Evolutionary conservation across 2,329 filamentous ascomycete species (phyloP).

Genomic region (Aspergillus fijiensis): DNA sequence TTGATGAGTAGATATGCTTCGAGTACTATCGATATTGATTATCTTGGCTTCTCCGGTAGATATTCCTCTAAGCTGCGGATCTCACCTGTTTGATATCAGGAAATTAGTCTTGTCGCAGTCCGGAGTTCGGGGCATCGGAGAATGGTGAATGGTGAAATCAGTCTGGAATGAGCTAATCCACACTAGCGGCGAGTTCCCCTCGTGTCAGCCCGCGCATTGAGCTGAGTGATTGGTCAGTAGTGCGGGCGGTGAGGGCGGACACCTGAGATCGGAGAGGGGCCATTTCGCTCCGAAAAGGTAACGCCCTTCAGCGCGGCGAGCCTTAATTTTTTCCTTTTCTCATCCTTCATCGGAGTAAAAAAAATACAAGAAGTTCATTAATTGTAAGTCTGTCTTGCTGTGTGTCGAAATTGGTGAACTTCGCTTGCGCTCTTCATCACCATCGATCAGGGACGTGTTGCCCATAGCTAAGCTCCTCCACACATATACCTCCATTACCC

Average conservation of each 20-base stretch:
- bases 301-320: neutral
- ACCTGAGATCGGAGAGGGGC: neutral
- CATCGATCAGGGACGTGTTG: neutral
- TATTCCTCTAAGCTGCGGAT: no score
- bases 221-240: constrained; percentile 33
- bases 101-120: neutral
- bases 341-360: neutral
- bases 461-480: neutral
- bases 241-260: neutral
- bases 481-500: neutral
- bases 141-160: neutral
- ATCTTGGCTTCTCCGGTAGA: no score
- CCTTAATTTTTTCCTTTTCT: constrained; percentile 1
- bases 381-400: neutral
- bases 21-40: no score
- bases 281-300: neutral
- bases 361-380: neutral
- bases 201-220: neutral
- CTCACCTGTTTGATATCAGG: no score
- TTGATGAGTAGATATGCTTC: no score
- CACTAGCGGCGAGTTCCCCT: neutral
- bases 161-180: neutral
- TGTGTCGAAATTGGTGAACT: neutral
- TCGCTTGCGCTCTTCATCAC: neutral
- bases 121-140: neutral